phyloP scores from a whole-genome alignment of 2,329 filamentous ascomycete species.

The Claviceps monticola region DNA sequence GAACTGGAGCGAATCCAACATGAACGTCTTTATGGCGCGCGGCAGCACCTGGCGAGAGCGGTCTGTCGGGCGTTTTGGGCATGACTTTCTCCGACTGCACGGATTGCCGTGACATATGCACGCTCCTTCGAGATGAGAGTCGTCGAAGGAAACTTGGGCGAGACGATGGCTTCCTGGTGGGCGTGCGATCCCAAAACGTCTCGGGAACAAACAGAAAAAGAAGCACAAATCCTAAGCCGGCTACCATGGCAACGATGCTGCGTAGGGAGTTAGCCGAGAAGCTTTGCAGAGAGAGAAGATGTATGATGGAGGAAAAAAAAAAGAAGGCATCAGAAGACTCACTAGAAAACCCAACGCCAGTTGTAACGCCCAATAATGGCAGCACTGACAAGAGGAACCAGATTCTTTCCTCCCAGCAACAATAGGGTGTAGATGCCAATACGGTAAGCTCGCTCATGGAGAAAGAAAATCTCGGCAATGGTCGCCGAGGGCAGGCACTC shows the following conservation, averaged over 20 bases:
- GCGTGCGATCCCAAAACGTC: constrained; percentile 87
- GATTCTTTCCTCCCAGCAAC: constrained; percentile 79
- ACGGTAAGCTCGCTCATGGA: constrained; percentile 85
- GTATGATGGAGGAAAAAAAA: background rate
- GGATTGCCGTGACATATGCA: constrained; percentile 2
- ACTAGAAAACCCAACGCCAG: constrained; percentile 91
- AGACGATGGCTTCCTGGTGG: constrained; percentile 28
- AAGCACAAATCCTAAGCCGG: constrained; percentile 53
- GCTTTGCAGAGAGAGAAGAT: background rate
- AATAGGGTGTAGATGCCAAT: constrained; percentile 88
- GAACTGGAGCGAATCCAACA: constrained; percentile 18
- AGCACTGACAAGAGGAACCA: constrained; percentile 77
- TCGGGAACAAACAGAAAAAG: constrained; percentile 89
- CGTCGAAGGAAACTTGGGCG: constrained; percentile 34
- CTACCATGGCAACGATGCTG: constrained; percentile 71
- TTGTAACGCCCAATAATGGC: constrained; percentile 62
- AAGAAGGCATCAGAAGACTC: constrained; percentile 15
- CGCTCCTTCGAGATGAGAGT: constrained; percentile 28
- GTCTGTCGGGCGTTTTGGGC: constrained; percentile 6
- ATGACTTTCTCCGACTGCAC: background rate
- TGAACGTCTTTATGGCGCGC: constrained; percentile 15
- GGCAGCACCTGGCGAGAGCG: constrained; percentile 9
- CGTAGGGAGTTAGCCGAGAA: constrained; percentile 7
- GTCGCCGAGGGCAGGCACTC: constrained; percentile 89
- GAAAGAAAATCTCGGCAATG: constrained; percentile 90